These are phyloP conservation scores for Tarenaya hassleriana DNA, from an alignment of 345 rosid species.

Conservation along the genomic window DNA sequence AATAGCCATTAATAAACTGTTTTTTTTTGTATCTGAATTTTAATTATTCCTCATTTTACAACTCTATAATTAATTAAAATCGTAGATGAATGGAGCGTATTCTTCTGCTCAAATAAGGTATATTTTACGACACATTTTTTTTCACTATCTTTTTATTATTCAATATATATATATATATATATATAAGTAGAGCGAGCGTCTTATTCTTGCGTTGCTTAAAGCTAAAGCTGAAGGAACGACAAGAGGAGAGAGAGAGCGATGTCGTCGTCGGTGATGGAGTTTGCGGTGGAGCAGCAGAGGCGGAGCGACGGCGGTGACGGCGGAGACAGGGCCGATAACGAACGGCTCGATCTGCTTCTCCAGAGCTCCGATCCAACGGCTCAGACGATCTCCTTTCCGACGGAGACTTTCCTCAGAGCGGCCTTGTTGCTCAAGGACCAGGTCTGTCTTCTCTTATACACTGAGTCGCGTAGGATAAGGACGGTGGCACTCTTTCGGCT, in stretches of 20 bases:
- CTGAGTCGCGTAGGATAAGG: conserved; percentile 19
- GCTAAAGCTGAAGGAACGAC: background rate
- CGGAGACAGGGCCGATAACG: conserved; percentile 26
- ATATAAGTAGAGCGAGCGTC: background rate
- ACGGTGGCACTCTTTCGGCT: background rate
- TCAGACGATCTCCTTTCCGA: conserved; percentile 29
- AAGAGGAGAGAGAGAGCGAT: background rate
- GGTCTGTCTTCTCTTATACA: conserved; percentile 31
- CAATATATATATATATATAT: too few species aligned
- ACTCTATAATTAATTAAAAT: too few species aligned
- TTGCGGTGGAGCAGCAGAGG: conserved; percentile 30
- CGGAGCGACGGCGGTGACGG: conserved; percentile 17
- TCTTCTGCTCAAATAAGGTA: too few species aligned
- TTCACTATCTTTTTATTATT: too few species aligned
- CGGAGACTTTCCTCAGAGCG: conserved; percentile 46
- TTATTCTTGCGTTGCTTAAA: background rate
- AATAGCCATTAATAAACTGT: background rate
- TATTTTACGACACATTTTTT: too few species aligned
- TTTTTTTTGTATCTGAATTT: too few species aligned
- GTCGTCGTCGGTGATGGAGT: conserved; percentile 40
- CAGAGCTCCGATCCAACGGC: conserved; percentile 32
- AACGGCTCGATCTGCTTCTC: conserved; percentile 31
- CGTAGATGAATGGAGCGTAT: too few species aligned
- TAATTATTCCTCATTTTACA: too few species aligned
- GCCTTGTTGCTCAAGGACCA: conserved; percentile 68